Conservation (phyloP, 1,139 yeast species). For the Maudiozyma humilis region DNA sequence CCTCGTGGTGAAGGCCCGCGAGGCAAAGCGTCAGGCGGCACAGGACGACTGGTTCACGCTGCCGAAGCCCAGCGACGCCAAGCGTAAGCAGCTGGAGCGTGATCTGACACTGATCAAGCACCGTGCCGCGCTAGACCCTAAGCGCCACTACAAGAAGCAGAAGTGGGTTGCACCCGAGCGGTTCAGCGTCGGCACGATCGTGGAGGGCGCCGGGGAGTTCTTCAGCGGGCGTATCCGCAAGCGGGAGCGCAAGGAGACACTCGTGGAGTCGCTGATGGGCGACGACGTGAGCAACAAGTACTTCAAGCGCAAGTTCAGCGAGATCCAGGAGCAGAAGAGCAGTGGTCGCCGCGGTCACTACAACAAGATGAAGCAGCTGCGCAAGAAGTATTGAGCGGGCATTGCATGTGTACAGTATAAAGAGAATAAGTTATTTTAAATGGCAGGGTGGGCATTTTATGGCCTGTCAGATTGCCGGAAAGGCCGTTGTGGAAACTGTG, state of each 20-base stretch:
- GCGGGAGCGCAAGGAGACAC: constrained; percentile 65
- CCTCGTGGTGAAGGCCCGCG: constrained; percentile 12
- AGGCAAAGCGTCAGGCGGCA: constrained; percentile 5
- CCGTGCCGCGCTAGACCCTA: constrained; percentile 89
- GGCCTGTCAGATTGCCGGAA: no score
- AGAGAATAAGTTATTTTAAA: not conserved
- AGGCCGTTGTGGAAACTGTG: no score
- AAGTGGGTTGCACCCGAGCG: constrained; percentile 73
- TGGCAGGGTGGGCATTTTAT: not conserved
- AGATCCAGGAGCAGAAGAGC: constrained; percentile 65
- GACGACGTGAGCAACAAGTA: constrained; percentile 65
- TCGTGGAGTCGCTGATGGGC: constrained; percentile 74
- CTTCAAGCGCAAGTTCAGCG: constrained; percentile 76
- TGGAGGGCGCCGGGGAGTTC: constrained; percentile 76
- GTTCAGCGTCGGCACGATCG: constrained; percentile 82
- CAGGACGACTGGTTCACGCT: constrained; percentile 65
- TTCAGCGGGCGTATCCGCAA: constrained; percentile 62
- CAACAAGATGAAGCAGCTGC: constrained; percentile 50
- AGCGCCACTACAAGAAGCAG: constrained; percentile 87
- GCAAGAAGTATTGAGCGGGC: constrained; percentile 10
- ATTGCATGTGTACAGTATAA: not conserved
- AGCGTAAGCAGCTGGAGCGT: constrained; percentile 48
- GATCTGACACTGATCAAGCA: constrained; percentile 74
- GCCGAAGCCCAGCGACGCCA: constrained; percentile 73
- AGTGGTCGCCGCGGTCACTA: constrained; percentile 69